Conservation (phyloP, 176 grass and related monocot genomes). For the Lolium multiflorum region DNA sequence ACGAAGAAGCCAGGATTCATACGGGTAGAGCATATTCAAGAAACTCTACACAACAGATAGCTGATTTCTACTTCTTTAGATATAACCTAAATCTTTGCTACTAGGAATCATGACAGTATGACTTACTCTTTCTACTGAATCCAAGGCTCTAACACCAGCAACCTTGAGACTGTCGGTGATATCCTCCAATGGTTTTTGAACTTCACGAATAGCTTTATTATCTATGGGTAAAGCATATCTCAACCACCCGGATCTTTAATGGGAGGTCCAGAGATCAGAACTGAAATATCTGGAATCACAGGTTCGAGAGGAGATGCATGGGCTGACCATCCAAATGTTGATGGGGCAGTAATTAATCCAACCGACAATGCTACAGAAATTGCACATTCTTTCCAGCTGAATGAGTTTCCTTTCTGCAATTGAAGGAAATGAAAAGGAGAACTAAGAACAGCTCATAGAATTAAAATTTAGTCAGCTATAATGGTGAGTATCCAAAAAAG, state of each 20-base stretch:
- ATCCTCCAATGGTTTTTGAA: slow-evolving; percentile 96
- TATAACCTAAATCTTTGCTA: slow-evolving; percentile 15
- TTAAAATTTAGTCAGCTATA: neutral
- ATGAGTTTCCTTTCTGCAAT: slow-evolving; percentile 68
- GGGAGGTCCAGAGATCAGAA: slow-evolving; percentile 96
- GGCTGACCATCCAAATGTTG: slow-evolving; percentile 54
- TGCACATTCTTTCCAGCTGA: slow-evolving; percentile 75
- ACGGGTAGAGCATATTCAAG: slow-evolving; percentile 31
- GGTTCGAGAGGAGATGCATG: slow-evolving; percentile 62
- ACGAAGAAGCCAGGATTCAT: slow-evolving; percentile 22
- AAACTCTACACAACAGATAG: neutral
- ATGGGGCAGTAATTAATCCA: slow-evolving; percentile 64
- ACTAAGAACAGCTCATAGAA: neutral
- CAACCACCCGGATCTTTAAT: slow-evolving; percentile 95
- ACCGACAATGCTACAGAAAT: slow-evolving; percentile 82
- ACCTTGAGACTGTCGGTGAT: slow-evolving; percentile 94
- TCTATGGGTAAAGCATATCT: slow-evolving; percentile 95
- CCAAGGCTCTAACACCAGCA: slow-evolving; percentile 90
- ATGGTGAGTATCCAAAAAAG: neutral
- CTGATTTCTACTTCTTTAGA: slow-evolving; percentile 28
- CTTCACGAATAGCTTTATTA: slow-evolving; percentile 95
- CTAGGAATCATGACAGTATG: slow-evolving; percentile 3
- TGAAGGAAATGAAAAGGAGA: slow-evolving; percentile 32
- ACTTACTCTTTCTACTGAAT: slow-evolving; percentile 95
- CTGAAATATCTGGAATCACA: slow-evolving; percentile 84